Evolutionary conservation across 2,329 filamentous ascomycete species (phyloP).

Genomic region (Incumbomyces lentus): DNA sequence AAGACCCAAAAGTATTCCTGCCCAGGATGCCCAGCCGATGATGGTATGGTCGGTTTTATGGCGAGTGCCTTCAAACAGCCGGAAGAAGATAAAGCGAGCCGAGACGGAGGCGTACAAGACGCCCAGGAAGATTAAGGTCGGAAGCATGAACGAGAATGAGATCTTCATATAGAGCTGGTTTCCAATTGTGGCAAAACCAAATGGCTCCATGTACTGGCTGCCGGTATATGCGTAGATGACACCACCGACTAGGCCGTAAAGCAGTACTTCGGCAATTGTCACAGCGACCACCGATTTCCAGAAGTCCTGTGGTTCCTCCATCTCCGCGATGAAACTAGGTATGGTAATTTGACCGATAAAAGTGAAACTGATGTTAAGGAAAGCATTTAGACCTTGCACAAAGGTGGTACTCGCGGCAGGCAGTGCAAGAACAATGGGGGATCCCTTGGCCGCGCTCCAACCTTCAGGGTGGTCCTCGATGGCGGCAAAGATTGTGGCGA

Average conservation of each 20-base stretch:
- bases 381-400: conserved; percentile 72
- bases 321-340: conserved; percentile 90
- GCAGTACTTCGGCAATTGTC: conserved; percentile 74
- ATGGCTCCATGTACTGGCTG: conserved; percentile 76
- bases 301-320: conserved; percentile 72
- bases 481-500: conserved; percentile 72
- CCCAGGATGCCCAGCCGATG: conserved; percentile 71
- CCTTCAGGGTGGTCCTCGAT: conserved; percentile 44
- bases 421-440: conserved; percentile 57
- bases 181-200: conserved; percentile 75
- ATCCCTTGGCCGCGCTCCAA: conserved; percentile 37
- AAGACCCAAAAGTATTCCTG: conserved; percentile 54
- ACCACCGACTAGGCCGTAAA: conserved; percentile 75
- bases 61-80: conserved; percentile 65
- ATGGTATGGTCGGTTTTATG: conserved; percentile 76
- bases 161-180: conserved; percentile 72
- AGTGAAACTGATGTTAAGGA: conserved; percentile 91
- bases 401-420: conserved; percentile 65
- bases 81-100: conserved; percentile 85
- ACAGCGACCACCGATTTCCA: conserved; percentile 87
- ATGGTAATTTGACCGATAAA: conserved; percentile 94
- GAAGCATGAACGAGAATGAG: conserved; percentile 90
- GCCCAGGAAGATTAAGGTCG: conserved; percentile 83
- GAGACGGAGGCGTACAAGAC: conserved; percentile 86
- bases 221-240: conserved; percentile 60